Base-by-base conservation (phyloP, 352 stramenopile species). In the Phytophthora cactorum region DNA sequence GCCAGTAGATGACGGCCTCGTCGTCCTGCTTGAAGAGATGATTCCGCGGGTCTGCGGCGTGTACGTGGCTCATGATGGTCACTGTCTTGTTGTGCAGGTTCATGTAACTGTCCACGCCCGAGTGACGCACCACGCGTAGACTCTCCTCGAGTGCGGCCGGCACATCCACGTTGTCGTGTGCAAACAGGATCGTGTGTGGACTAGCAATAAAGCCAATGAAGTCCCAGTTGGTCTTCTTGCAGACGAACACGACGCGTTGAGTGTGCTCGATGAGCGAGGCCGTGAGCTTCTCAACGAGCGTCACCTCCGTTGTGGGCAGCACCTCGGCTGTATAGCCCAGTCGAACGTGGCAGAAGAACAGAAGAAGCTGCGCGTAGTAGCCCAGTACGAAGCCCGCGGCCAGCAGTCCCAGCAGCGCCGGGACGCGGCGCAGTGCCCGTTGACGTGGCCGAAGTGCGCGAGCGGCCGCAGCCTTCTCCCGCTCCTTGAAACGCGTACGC, bases 31-130 rank as follows among this genome's bases (percentile, higher is more conserved):
- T 92, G 34, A 91, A 54, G 36, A 92, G 66, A 57, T 92, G 84
- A 45, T 72, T 81, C 51, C 82, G 70, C 51, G 80, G 50, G 32
- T 88, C 72, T 5, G 70, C 66, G 14, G 59, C 53, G 52, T 91
- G 72, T 25, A 92, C 74, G 72, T 92, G 84, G 49, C 70, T 89
- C 78, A 92, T 91, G 64, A 91, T 84, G 52, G 82, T 90, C 59
- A 92, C 66, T 29, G 84, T 92, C 68, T 92, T 92, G 77, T 92
- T 92, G 71, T 92, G 84, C 44, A 92, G 60, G 51, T 92, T 92
- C 59, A 92, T 17, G 55, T 90, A 91, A 54, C 80, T 91, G 54
- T 92, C 84, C 29, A 89, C 67, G 8, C 84, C 84, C 8, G 70
- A 22, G 63, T 92, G 84, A 45, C 82, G 82, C 56, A 92, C 81